Conservation (phyloP, 768 basidiomycete species). For the Serendipita sp. region DNA sequence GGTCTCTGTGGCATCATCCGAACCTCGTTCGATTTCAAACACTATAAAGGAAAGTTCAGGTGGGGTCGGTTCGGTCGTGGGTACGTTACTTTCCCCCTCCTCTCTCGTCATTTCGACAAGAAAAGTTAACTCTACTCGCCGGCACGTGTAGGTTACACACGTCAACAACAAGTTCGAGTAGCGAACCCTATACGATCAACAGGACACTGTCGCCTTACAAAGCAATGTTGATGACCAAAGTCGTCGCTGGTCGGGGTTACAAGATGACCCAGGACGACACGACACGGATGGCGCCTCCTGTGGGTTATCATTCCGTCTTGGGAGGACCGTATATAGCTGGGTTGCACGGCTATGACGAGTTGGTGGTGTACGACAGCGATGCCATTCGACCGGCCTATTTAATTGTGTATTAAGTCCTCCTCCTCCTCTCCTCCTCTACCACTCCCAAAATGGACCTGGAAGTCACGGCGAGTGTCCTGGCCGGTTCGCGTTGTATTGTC, state of each 20-base stretch:
- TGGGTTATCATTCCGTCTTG: conserved; percentile 43
- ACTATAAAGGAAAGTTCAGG: conserved; percentile 38
- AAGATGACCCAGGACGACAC: conserved; percentile 48
- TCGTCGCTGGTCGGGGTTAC: conserved; percentile 51
- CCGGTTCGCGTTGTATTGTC: no score
- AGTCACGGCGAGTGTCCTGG: no score
- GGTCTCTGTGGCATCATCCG: conserved; percentile 47
- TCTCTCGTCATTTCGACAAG: neutral
- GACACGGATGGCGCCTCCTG: conserved; percentile 36
- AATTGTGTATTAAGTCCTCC: neutral
- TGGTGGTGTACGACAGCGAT: neutral
- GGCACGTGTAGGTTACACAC: conserved; percentile 41
- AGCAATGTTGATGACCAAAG: conserved; percentile 57
- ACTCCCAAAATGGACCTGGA: no score
- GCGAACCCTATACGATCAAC: conserved; percentile 20
- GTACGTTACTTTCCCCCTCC: neutral
- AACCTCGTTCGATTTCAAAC: conserved; percentile 41
- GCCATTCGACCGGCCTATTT: neutral
- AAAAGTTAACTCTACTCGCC: neutral
- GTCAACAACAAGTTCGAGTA: conserved; percentile 60
- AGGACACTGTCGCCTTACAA: conserved; percentile 37
- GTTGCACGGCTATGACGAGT: neutral
- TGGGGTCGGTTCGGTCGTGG: conserved; percentile 43
- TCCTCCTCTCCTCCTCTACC: no score
- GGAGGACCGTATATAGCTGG: neutral